A percentile compares a stretch with the other conserved stretches of the same genome.
Evolutionary conservation across 768 basidiomycete genomes (phyloP).

Genomic region (Suillus weaverae): DNA sequence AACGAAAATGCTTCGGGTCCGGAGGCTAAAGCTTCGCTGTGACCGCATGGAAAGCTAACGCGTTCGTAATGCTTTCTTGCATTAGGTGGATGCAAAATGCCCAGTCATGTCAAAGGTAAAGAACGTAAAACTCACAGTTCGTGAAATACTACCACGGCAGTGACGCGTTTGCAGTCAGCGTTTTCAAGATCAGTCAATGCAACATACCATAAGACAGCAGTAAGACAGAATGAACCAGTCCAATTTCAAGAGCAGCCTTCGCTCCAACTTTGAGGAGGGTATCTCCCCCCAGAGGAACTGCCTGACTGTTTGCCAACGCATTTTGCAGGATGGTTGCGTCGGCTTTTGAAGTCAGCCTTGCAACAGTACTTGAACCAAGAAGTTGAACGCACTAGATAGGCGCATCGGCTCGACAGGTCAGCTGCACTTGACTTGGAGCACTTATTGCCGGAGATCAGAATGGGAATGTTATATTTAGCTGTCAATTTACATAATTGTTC

Average conservation of each 20-base stretch:
- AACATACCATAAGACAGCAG: slow-evolving; percentile 62
- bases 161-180: slow-evolving; percentile 9
- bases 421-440: too few species aligned
- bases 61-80: background rate
- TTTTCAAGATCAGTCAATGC: slow-evolving; percentile 15
- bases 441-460: too few species aligned
- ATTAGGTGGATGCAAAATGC: too few species aligned
- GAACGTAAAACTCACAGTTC: slow-evolving; percentile 47
- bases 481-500: too few species aligned
- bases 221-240: slow-evolving; percentile 72
- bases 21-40: background rate
- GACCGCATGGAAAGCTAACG: background rate
- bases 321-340: background rate
- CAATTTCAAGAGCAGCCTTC: slow-evolving; percentile 54
- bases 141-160: slow-evolving; percentile 53
- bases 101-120: background rate
- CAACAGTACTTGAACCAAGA: background rate
- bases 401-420: too few species aligned
- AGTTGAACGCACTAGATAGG: too few species aligned
- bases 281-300: slow-evolving; percentile 38
- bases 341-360: background rate
- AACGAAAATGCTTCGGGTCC: background rate
- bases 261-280: slow-evolving; percentile 45
- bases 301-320: slow-evolving; percentile 14
- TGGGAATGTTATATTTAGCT: too few species aligned